phyloP scores from a whole-genome alignment of 208 protist species.

The Acanthamoeba healyi region DNA sequence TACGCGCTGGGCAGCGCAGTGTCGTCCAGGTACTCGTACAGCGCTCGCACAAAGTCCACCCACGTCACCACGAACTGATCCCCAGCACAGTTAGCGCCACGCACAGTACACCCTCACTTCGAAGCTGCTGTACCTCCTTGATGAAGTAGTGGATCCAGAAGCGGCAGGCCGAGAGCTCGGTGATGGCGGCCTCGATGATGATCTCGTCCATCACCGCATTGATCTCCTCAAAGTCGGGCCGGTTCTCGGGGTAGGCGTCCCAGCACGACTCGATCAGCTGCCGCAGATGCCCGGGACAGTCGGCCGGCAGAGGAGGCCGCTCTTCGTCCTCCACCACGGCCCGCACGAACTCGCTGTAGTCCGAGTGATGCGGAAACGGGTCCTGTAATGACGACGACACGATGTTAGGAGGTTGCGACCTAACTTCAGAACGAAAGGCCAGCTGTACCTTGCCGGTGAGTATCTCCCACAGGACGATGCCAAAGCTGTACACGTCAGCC shows the following conservation, averaged over 20 bases:
- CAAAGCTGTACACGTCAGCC: constrained; percentile 34
- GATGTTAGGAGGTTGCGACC: background rate
- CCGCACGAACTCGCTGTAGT: constrained; percentile 77
- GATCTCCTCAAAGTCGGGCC: constrained; percentile 32
- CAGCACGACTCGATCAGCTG: constrained; percentile 62
- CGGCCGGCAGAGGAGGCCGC: constrained; percentile 77
- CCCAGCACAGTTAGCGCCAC: background rate
- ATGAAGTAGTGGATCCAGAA: constrained; percentile 20
- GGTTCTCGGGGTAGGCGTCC: constrained; percentile 52
- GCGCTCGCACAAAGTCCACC: background rate
- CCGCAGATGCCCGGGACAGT: constrained; percentile 47
- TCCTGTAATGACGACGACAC: background rate
- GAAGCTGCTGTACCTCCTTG: background rate
- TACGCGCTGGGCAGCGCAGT: background rate
- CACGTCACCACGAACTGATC: background rate
- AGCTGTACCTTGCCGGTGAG: background rate
- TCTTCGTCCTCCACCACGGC: constrained; percentile 75
- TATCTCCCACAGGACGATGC: constrained; percentile 22
- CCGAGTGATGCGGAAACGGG: constrained; percentile 79
- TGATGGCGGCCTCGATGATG: background rate
- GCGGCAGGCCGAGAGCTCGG: background rate
- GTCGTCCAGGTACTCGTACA: constrained; percentile 6
- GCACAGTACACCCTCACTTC: background rate
- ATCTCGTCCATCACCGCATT: background rate
- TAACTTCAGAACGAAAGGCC: background rate